Evolutionary conservation across 192 early-diverging fungal species (phyloP).

Genomic region (Mortierella alpina): DNA sequence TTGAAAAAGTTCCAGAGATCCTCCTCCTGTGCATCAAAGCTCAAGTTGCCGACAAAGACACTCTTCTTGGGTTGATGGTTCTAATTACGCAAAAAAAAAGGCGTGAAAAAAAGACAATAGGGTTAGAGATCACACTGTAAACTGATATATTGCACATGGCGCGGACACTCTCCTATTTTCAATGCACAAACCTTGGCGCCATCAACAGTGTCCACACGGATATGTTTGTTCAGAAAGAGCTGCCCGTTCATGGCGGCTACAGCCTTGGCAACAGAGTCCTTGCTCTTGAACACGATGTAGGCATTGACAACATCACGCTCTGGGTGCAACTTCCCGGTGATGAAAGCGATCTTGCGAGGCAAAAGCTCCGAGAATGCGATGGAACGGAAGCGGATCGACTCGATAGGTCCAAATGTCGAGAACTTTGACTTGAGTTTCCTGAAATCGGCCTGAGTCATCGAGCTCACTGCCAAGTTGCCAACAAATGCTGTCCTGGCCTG

Average conservation of each 20-base stretch:
- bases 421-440: slow-evolving; percentile 80
- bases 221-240: slow-evolving; percentile 86
- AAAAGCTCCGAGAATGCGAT: slow-evolving; percentile 76
- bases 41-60: slow-evolving; percentile 79
- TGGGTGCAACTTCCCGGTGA: slow-evolving; percentile 85
- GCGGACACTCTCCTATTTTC: too few species aligned
- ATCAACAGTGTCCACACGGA: slow-evolving; percentile 82
- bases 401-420: slow-evolving; percentile 74
- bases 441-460: slow-evolving; percentile 62
- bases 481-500: slow-evolving; percentile 89
- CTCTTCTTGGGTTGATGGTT: slow-evolving; percentile 82
- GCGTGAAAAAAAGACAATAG: background rate
- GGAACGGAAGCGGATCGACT: slow-evolving; percentile 91
- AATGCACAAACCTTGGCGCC: slow-evolving; percentile 51
- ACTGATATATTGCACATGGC: too few species aligned
- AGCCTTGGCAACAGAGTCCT: slow-evolving; percentile 71
- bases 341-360: slow-evolving; percentile 86
- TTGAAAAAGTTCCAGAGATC: slow-evolving; percentile 78
- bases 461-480: slow-evolving; percentile 86
- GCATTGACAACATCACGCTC: slow-evolving; percentile 88
- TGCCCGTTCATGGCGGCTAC: slow-evolving; percentile 76
- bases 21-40: slow-evolving; percentile 80
- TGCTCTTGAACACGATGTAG: slow-evolving; percentile 84
- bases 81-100: slow-evolving; percentile 16
- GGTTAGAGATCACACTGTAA: background rate